Evolutionary conservation across 2,329 filamentous ascomycete genomes (phyloP).

Genomic region (Fusarium paranaense): DNA sequence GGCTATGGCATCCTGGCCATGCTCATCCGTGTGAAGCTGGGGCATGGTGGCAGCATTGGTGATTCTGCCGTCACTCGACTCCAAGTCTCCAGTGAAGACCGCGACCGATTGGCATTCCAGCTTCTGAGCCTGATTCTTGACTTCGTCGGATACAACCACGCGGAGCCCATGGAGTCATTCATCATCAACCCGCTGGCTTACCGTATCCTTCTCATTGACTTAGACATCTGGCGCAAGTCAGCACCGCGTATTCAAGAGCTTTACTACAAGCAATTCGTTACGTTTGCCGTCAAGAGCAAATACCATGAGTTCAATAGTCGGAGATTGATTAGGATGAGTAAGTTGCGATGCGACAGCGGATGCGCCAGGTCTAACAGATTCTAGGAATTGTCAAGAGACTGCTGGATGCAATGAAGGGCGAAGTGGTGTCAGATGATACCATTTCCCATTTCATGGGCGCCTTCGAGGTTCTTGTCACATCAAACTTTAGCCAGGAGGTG

Average conservation of each 20-base stretch:
- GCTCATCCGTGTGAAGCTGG: conserved; percentile 85
- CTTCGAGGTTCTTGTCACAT: conserved; percentile 82
- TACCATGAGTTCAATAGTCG: conserved; percentile 93
- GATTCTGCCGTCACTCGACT: conserved; percentile 54
- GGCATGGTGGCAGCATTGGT: conserved; percentile 55
- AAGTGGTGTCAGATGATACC: conserved; percentile 78
- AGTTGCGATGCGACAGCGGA: conserved; percentile 49
- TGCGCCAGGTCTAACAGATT: conserved; percentile 27
- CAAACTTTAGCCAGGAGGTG: conserved; percentile 84
- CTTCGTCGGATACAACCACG: conserved; percentile 89
- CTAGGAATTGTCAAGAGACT: conserved; percentile 89
- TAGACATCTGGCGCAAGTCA: conserved; percentile 91
- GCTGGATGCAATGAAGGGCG: conserved; percentile 89
- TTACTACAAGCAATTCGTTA: conserved; percentile 92
- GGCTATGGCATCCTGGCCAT: conserved; percentile 91
- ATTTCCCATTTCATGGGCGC: conserved; percentile 82
- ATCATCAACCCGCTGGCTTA: conserved; percentile 97
- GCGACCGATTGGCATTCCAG: conserved; percentile 67
- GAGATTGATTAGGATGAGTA: conserved; percentile 89
- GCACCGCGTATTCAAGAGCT: conserved; percentile 82
- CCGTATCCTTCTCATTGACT: conserved; percentile 88
- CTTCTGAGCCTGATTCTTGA: conserved; percentile 82
- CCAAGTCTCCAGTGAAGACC: conserved; percentile 62
- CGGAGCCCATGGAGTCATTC: conserved; percentile 85
- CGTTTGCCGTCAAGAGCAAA: conserved; percentile 90